These are phyloP conservation scores for Carex cristatella DNA, from an alignment of 176 grass and related monocot genomes.

Conservation along the genomic window DNA sequence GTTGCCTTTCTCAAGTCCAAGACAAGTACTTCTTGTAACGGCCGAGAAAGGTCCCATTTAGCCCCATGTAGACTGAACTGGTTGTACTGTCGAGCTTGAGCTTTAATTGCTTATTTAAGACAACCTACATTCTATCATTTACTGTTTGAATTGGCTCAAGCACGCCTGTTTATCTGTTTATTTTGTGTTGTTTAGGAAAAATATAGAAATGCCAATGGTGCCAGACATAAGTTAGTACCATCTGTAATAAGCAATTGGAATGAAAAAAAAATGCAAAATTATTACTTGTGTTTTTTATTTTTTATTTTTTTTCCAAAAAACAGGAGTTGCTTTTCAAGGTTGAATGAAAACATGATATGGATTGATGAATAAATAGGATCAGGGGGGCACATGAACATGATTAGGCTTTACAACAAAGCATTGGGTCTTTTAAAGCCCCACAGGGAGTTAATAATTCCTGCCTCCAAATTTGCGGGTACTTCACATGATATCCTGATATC, in stretches of 20 bases:
- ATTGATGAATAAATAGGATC: not conserved
- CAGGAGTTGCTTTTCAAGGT: not conserved
- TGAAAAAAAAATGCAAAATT: not conserved
- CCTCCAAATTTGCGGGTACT: not conserved
- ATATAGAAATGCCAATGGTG: not conserved
- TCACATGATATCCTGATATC: not conserved
- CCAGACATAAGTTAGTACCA: not conserved
- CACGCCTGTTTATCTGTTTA: not conserved
- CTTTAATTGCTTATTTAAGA: conserved; percentile 13
- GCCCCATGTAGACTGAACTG: not conserved
- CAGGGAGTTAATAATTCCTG: not conserved
- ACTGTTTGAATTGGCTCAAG: not conserved
- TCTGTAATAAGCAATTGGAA: not conserved
- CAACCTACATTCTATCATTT: not conserved
- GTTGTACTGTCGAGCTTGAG: not conserved
- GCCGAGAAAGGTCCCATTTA: not conserved
- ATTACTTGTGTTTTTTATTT: not conserved
- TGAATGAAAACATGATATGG: not conserved
- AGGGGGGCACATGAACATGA: conserved; percentile 2
- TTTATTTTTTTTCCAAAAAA: not conserved
- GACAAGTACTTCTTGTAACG: not conserved
- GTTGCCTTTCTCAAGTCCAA: not conserved
- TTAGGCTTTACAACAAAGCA: conserved; percentile 15
- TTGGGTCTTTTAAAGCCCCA: conserved; percentile 3
- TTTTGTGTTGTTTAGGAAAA: not conserved